Evolutionary conservation across 176 grass and related monocot genomes (phyloP), one percentile per base, ranked within the genome.

Genomic region (barley (Hordeum vulgare)): DNA sequence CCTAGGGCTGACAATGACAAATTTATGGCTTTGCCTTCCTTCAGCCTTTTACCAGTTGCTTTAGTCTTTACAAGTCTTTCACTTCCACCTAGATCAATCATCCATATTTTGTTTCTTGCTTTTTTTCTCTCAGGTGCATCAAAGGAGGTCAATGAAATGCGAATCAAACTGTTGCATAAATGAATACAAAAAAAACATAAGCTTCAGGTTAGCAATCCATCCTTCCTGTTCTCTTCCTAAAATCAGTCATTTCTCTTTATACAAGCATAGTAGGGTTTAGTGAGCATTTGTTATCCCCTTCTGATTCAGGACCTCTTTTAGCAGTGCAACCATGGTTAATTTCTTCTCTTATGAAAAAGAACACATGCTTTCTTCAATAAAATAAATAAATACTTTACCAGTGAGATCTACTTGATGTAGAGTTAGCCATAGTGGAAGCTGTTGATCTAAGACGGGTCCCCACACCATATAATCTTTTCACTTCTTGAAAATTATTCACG

Each of bases 1-100:
- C 85, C 96, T 82, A 98, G 89, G 83, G 96, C 96, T 86, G 96
- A 98, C 74, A 98, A 83, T 28, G 96, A 98, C 73, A 98, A 82
- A 93, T 98, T 98, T 85, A 98, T 98, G 66, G 93, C 96, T 82
- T 93, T 98, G 3, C 96, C 96, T 89, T 98, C 96, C 89, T 95
- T 90, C 40, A 98, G 82, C 61, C 93, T 95, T 89, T 90, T 95
- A 28, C 96, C 96, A 66, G 81, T 98, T 80, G 93, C 96, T 90
- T 93, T 86, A 74, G 96, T 98, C 87, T 98, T 98, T 81, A 98
- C 88, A 42, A 95, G 86, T 45, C 93, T 86, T 82, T 98, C 96
- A 37, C 96, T 98, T 80, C 96, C 96, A 76, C 96, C 96, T 36
- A 98, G 86, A 94, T 98, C 96, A 78, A 98, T 83, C 96, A 98